Base-by-base conservation (phyloP, 371 early-diverging fungal species). In the Apophysomyces trapeziformis region DNA sequence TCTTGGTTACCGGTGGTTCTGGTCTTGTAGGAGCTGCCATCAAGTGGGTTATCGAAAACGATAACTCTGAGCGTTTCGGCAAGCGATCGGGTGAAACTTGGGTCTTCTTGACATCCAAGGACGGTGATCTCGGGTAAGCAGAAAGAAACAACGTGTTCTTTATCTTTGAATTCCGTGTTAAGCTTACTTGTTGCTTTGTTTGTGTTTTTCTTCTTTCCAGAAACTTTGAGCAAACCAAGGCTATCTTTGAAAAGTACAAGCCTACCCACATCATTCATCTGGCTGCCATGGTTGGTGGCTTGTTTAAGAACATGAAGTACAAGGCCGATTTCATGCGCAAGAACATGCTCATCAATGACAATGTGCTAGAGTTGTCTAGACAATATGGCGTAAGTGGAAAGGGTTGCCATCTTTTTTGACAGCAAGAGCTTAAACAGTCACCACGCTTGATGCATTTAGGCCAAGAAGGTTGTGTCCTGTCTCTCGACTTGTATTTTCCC, bases 401-500 rank as follows among this genome's bases (percentile, higher is more conserved):
- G 39, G 7, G 6, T 6, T 41, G 41, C 21, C 32, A 5, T 12
- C 2, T 0, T 13, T 39, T 13, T 32, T 59, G 38, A 36, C 13
- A 57, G 37, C 26, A n/a, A 41, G 32, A 26, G 32, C 32, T 13
- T 41, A 11, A 41, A 41, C 41, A 41, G 41, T 41, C 41, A 41
- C 41, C 35, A 12, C n/a, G 32, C n/a, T 32, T 63, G 41, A 45
- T 13, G 21, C 21, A 50, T 47, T 44, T 61, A 90, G 89, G 90
- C 92, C 72, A 74, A 90, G 80, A 95, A 93, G 79, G 89, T 93
- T 46, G 92, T 95, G 47, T 92, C 93, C 5, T 95, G 95, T 76
- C 85, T 95, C 65, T 92, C 92, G 14, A 95, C 95, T 21, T 95
- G 95, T 79, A 88, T 95, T 57, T 92, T 95, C 82, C 95, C 95